Base-by-base conservation (phyloP, 23 red algal species). In the Agarophyton chilense region DNA sequence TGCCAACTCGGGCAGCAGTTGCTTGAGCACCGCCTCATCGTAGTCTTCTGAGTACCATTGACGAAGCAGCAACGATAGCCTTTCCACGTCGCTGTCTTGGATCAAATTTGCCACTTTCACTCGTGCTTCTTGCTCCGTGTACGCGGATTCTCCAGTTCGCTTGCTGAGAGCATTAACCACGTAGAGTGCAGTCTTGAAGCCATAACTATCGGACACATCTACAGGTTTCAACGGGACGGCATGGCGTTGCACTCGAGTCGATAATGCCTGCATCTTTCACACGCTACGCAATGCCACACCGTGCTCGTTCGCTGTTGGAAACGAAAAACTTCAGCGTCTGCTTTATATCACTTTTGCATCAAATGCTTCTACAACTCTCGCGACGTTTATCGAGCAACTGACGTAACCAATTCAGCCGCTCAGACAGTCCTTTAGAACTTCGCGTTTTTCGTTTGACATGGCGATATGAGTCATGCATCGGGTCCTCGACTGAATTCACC, bases 41-140 rank as follows among this genome's bases (percentile, higher is more conserved):
- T 51, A 35, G 17, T 86, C 50, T 33, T 86, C 82, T 5, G 64
- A 72, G 43, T 86, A 86, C 82, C 82, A 86, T 45, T 86, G 58
- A 55, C 49, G 82, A 19, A 86, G 43, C 44, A 86, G 47, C 24
- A 86, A 41, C 45, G 61, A 44, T 11, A 86, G 51, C 60, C 21
- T 53, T 2, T 16, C 42, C 4, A 74, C 49, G 26, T 86, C 26
- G 1, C 58, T 67, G 41, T 70, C 49, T 50, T 46, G 50, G 36
- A 86, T 71, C 64, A 86, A 38, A 31, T 72, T 72, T 7, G 82
- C 39, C 4, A 86, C 65, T 18, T 67, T 40, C 0, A 52, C 65
- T 53, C 64, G 60, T 53, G 64, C 82, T 36, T 86, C 82, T 10
- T 54, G 82, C 11, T 70, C 34, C 42, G 62, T 52, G 41, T 53